Conservation (phyloP, 305 asterid species). For the Fraxinus velutina region DNA sequence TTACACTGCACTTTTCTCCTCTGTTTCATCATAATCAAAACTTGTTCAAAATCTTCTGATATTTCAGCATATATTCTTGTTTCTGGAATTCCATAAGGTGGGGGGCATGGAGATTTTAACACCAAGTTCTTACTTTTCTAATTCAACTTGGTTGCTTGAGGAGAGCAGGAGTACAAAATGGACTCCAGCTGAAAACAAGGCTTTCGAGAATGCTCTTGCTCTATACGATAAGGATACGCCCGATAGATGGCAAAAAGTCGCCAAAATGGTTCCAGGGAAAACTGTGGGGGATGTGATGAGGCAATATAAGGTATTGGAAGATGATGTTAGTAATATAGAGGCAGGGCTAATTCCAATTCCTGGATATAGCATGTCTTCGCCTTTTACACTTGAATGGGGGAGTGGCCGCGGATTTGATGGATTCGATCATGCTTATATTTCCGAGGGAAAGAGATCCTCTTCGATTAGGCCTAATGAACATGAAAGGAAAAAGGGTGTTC, state of each 20-base stretch:
- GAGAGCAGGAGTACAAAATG: slow-evolving; percentile 55
- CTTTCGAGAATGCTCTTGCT: slow-evolving; percentile 90
- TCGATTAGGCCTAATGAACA: slow-evolving; percentile 56
- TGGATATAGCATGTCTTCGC: slow-evolving; percentile 53
- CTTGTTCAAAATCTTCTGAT: slow-evolving; percentile 9
- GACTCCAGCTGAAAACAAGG: slow-evolving; percentile 86
- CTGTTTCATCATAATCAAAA: slow-evolving; percentile 21
- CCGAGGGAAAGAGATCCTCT: slow-evolving; percentile 45
- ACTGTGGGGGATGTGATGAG: slow-evolving; percentile 68
- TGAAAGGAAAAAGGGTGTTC: slow-evolving; percentile 90
- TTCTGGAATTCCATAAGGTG: slow-evolving; percentile 35
- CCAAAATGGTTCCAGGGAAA: slow-evolving; percentile 89
- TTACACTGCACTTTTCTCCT: slow-evolving; percentile 20
- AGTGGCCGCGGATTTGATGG: slow-evolving; percentile 42
- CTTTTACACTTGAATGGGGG: slow-evolving; percentile 87
- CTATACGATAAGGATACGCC: slow-evolving; percentile 77
- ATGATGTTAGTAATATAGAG: slow-evolving; percentile 81
- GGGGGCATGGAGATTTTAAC: slow-evolving; percentile 87
- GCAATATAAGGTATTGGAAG: slow-evolving; percentile 76
- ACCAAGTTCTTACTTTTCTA: slow-evolving; percentile 53
- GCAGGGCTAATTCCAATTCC: slow-evolving; percentile 81
- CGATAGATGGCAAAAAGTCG: slow-evolving; percentile 85
- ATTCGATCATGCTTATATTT: slow-evolving; percentile 40
- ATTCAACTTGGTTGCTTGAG: slow-evolving; percentile 54
- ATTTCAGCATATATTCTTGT: neutral